These are phyloP conservation scores for Boletus subcaerulescens DNA, from an alignment of 768 basidiomycete genomes.

Conservation along the genomic window DNA sequence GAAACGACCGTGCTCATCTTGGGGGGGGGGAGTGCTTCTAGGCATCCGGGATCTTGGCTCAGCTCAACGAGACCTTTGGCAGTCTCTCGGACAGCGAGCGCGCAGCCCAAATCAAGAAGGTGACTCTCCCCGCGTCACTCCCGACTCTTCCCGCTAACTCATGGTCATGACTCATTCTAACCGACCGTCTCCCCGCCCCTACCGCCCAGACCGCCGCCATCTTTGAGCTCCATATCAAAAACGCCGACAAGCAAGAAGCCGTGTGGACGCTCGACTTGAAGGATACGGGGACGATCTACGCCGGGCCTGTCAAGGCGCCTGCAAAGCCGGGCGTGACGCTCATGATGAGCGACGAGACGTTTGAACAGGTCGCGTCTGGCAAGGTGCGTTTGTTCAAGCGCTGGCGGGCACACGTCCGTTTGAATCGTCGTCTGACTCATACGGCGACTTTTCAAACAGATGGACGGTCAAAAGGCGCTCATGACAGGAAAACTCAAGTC, in stretches of 20 bases:
- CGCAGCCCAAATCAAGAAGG: constrained; percentile 74
- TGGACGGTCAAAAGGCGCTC: constrained; percentile 93
- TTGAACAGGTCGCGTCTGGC: constrained; percentile 66
- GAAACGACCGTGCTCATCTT: background rate
- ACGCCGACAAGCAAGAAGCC: constrained; percentile 64
- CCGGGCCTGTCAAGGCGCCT: constrained; percentile 46
- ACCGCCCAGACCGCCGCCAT: constrained; percentile 71
- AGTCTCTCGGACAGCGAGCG: constrained; percentile 59
- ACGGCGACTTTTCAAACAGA: constrained; percentile 34
- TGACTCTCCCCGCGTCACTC: background rate
- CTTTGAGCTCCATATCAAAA: constrained; percentile 81
- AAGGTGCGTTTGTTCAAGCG: constrained; percentile 47
- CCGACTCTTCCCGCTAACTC: no score
- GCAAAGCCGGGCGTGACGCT: constrained; percentile 84
- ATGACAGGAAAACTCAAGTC: constrained; percentile 95
- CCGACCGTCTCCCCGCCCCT: background rate
- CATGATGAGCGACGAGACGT: constrained; percentile 72
- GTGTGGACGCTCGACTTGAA: constrained; percentile 95
- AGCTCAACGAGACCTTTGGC: constrained; percentile 51
- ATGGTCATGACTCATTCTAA: no score
- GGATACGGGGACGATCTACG: constrained; percentile 73
- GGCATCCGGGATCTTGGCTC: constrained; percentile 65
- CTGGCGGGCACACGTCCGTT: no score
- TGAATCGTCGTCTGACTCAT: background rate
- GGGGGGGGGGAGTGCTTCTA: constrained; percentile 29